Evolutionary conservation across 2,329 filamentous ascomycete species (phyloP).

Genomic region (Xylariales sp.): DNA sequence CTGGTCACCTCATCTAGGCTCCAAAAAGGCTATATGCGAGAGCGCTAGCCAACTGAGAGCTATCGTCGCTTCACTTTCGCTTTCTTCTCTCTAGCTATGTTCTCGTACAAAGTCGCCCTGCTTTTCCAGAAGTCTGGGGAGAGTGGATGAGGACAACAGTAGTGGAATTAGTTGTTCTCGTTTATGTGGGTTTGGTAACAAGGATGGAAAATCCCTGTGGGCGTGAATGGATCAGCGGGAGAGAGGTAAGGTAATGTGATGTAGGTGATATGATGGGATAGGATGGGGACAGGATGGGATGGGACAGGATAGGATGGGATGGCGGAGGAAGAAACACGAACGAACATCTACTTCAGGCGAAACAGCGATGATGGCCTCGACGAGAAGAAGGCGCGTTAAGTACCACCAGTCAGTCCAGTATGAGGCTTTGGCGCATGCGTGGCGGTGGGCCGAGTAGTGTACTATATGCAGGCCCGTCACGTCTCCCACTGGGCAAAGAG

Average conservation of each 20-base stretch:
- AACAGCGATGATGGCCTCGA: slow-evolving; percentile 30
- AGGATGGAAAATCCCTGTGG: slow-evolving; percentile 26
- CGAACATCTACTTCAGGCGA: slow-evolving; percentile 35
- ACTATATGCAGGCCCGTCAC: slow-evolving; percentile 42
- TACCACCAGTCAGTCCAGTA: slow-evolving; percentile 49
- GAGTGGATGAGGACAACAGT: slow-evolving; percentile 22
- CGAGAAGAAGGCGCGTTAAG: slow-evolving; percentile 41
- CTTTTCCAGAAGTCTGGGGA: slow-evolving; percentile 17
- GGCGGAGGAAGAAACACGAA: slow-evolving; percentile 33
- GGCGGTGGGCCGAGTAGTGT: slow-evolving; percentile 43
- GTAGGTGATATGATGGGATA: no score
- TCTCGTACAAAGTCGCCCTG: slow-evolving; percentile 33
- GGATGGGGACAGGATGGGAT: no score
- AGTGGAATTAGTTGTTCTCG: slow-evolving; percentile 16
- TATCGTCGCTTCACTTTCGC: slow-evolving; percentile 39
- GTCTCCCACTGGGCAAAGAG: slow-evolving; percentile 36
- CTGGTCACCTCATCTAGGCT: slow-evolving; percentile 29
- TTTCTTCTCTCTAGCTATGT: slow-evolving; percentile 18
- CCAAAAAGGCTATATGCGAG: slow-evolving; percentile 11
- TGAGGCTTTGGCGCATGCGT: slow-evolving; percentile 50
- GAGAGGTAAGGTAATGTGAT: not conserved
- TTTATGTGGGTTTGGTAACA: slow-evolving; percentile 27
- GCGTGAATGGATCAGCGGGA: slow-evolving; percentile 22
- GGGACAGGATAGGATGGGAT: not conserved
- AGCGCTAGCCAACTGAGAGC: slow-evolving; percentile 36